Evolutionary conservation across 2,329 filamentous ascomycete genomes (phyloP), one percentile per base, ranked within the genome.

Genomic region (Colletotrichum cordylinicola): DNA sequence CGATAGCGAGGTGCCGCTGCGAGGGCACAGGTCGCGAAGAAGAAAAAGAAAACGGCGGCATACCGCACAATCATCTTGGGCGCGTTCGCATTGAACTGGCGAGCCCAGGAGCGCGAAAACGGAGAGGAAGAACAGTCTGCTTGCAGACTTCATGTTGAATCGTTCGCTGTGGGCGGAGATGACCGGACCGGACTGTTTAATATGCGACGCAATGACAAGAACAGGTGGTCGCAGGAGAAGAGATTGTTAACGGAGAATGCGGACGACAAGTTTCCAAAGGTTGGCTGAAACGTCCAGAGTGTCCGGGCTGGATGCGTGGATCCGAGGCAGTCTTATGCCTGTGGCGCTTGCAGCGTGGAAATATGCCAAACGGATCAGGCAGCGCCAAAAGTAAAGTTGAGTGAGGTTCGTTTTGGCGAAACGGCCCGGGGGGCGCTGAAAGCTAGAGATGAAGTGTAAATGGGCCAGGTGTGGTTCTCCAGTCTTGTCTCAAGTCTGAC

Each of bases 61-160:
- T 90, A 91, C 90, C 83, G 87, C 85, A 80, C 90, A 92, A 79
- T 87, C 87, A 82, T 89, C 87, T 80, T 87, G 83, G 76, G 83
- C 80, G 72, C 79, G 82, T 66, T 82, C 80, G 82, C 90, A 91
- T 79, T 84, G 85, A 29, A 85, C 87, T 58, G 87, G 84, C 58
- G 86, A 81, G 43, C 85, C 86, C 89, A 88, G 91, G 74, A 91
- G 88, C 76, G 90, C 85, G 83, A 92, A 91, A 74, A 91, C 82
- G 37, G 88, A 87, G 77, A 92, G 86, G 80, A 88, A 91, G 80
- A 92, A 91, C 68, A 90, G 83, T 79, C 87, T 88, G 78, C 87
- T 86, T 52, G 89, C 89, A 79, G 89, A 84, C 82, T 85, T 90
- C 90, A 91, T 91, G 77, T 76, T 80, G 55, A 16, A 58, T 6